Evolutionary conservation across 805 yeast genomes (phyloP).

Genomic region (Alloascoidea africana): DNA sequence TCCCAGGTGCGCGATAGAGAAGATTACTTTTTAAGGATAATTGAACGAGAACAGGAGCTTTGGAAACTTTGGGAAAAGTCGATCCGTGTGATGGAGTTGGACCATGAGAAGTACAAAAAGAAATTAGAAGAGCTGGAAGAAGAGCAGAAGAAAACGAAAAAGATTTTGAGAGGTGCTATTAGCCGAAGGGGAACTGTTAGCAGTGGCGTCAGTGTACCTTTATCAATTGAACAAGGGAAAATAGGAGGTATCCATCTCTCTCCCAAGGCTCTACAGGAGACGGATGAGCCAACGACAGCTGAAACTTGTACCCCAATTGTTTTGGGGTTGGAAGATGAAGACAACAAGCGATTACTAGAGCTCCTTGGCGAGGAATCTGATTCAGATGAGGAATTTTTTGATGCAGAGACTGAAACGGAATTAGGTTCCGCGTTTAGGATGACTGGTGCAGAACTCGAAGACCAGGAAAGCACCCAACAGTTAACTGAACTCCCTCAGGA

Average conservation of each 20-base stretch:
- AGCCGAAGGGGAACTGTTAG: background rate
- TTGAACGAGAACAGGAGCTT: constrained; percentile 15
- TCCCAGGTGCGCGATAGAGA: constrained; percentile 12
- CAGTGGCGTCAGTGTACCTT: background rate
- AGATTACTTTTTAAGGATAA: constrained; percentile 10
- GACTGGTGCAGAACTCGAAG: too few relatives aligned
- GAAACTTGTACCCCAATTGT: background rate
- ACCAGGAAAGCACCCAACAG: constrained; percentile 2
- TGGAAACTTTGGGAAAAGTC: constrained; percentile 25
- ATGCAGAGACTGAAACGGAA: constrained; percentile 60
- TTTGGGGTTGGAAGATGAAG: too few relatives aligned
- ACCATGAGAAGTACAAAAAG: constrained; percentile 22
- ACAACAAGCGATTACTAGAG: background rate
- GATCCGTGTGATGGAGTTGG: constrained; percentile 23
- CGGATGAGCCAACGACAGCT: background rate
- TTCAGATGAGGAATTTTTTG: constrained; percentile 62
- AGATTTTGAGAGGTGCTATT: constrained; percentile 10
- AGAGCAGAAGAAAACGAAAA: constrained; percentile 15
- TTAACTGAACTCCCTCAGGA: constrained; percentile 2
- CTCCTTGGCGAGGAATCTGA: constrained; percentile 18
- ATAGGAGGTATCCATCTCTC: too few relatives aligned
- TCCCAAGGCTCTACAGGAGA: too few relatives aligned
- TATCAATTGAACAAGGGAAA: background rate
- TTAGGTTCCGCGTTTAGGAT: too few relatives aligned
- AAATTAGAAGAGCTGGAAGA: constrained; percentile 17